Evolutionary conservation across 2,329 filamentous ascomycete species (phyloP).

Genomic region (Escovopsis sp.): DNA sequence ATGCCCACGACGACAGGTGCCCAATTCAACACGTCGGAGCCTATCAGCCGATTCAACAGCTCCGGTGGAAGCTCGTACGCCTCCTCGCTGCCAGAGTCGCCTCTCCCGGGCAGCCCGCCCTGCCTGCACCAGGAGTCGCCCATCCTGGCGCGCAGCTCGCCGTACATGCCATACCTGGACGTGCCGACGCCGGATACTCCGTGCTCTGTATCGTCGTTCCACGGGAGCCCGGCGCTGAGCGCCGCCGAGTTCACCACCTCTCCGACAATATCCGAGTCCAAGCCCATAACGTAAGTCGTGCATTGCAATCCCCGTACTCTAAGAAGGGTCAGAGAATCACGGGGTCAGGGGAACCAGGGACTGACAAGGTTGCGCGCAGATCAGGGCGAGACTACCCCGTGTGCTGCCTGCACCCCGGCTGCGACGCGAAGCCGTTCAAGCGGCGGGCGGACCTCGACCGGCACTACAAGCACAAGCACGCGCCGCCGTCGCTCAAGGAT

Average conservation of each 20-base stretch:
- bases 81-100: conserved; percentile 15
- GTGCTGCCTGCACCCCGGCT: conserved; percentile 25
- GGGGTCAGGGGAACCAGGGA: not conserved
- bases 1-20: too few relatives aligned
- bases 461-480: conserved; percentile 36
- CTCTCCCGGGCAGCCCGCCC: conserved; percentile 8
- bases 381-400: conserved; percentile 19
- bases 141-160: conserved; percentile 3
- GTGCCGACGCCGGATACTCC: conserved; percentile 1
- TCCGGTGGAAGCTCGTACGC: conserved; percentile 16
- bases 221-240: conserved; percentile 9
- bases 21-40: conserved; percentile 10
- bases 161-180: conserved; percentile 3
- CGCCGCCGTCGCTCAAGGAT: conserved; percentile 24
- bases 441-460: conserved; percentile 40
- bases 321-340: not conserved
- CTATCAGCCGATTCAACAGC: conserved; percentile 15
- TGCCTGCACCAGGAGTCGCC: conserved; percentile 7
- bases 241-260: not conserved
- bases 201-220: conserved; percentile 3
- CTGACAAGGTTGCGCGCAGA: not conserved
- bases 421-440: conserved; percentile 31
- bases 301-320: too few relatives aligned
- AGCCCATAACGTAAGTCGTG: too few relatives aligned
- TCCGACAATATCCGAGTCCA: too few relatives aligned